A percentile compares a stretch with the other conserved stretches of the same genome.
Conservation (phyloP, 176 grass and related monocot genomes). For the Urochloa ruziziensis region DNA sequence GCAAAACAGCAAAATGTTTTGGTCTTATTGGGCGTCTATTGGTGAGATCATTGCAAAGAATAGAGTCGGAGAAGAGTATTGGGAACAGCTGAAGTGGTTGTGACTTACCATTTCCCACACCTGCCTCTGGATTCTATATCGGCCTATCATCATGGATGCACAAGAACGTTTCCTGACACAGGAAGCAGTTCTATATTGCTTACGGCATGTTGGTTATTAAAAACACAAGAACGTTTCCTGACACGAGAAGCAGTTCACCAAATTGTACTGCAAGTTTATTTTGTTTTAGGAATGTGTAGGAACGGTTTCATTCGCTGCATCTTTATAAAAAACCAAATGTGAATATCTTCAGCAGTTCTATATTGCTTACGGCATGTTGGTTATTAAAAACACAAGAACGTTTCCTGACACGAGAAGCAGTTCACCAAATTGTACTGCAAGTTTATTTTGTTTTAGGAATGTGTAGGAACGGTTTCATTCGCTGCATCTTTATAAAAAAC, state of each 20-base stretch:
- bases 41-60: background rate
- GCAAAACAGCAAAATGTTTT: background rate
- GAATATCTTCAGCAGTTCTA: no score
- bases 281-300: background rate
- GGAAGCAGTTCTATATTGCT: background rate
- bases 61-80: background rate
- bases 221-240: background rate
- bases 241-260: background rate
- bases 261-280: background rate
- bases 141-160: background rate
- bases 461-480: background rate
- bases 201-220: background rate
- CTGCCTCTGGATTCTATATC: background rate
- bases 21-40: background rate
- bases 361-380: background rate
- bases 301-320: background rate
- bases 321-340: no score
- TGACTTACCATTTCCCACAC: background rate
- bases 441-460: background rate
- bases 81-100: background rate
- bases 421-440: background rate
- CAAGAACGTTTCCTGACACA: background rate
- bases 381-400: background rate
- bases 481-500: background rate
- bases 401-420: background rate